Percentiles rank a stretch among this genome's conserved stretches.
Evolutionary conservation across 805 yeast genomes (phyloP).

Genomic region (Yarrowia sp.): DNA sequence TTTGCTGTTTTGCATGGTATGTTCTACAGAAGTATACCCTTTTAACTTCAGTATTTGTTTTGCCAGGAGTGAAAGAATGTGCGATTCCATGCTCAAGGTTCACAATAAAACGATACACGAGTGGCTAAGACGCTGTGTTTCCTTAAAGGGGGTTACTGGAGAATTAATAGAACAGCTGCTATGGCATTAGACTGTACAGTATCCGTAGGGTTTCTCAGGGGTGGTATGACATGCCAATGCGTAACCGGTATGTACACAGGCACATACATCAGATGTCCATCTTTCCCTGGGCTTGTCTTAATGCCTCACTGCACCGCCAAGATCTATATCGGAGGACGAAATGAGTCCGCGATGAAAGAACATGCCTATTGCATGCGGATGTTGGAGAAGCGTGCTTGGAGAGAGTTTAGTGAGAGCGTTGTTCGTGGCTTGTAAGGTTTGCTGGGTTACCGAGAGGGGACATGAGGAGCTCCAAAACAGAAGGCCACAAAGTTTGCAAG

Average conservation of each 20-base stretch:
- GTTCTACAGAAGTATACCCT: too few species aligned
- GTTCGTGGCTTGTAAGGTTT: constrained; percentile 1
- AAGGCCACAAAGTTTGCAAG: not conserved
- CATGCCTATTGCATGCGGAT: not conserved
- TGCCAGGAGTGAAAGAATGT: constrained; percentile 7
- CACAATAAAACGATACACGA: not conserved
- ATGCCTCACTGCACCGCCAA: constrained; percentile 1
- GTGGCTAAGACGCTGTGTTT: not conserved
- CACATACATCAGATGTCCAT: not conserved
- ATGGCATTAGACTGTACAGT: not conserved
- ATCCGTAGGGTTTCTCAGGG: not conserved
- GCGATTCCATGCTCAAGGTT: not conserved
- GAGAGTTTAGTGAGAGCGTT: not conserved
- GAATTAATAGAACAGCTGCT: not conserved
- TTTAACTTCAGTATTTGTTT: too few species aligned
- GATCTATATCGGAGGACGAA: not conserved
- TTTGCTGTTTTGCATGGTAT: too few species aligned
- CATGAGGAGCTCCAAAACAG: too few species aligned
- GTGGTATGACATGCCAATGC: not conserved
- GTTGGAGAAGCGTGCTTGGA: not conserved
- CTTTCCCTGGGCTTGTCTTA: not conserved
- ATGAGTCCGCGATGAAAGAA: not conserved
- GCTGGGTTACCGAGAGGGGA: too few species aligned
- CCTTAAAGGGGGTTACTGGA: not conserved
- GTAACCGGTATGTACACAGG: not conserved